Conservation (phyloP, 352 stramenopile species). For the Phytophthora niederhauseri region DNA sequence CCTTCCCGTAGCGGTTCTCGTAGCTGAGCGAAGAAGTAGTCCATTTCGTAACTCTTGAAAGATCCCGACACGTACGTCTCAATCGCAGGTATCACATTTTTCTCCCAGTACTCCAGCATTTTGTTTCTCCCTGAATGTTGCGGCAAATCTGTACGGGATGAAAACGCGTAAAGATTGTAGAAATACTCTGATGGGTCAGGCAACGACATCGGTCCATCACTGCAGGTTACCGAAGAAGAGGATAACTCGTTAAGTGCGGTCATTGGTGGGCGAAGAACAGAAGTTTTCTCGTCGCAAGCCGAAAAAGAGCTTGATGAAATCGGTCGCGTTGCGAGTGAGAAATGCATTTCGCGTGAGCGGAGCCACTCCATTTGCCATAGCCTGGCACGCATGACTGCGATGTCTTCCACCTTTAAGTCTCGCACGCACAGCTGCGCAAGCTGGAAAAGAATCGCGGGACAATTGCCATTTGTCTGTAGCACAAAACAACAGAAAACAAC, state of each 20-base stretch:
- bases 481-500: constrained; percentile 8
- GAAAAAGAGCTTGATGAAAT: constrained; percentile 47
- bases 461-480: constrained; percentile 59
- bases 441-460: constrained; percentile 61
- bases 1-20: constrained; percentile 78
- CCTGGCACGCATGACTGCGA: constrained; percentile 41
- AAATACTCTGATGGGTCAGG: constrained; percentile 51
- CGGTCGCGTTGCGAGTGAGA: constrained; percentile 48
- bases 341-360: constrained; percentile 45
- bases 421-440: constrained; percentile 62
- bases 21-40: constrained; percentile 87
- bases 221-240: not conserved
- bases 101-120: constrained; percentile 85
- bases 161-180: constrained; percentile 79
- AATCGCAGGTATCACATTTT: constrained; percentile 85
- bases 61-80: constrained; percentile 81
- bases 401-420: constrained; percentile 41
- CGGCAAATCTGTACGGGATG: constrained; percentile 60
- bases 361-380: constrained; percentile 58
- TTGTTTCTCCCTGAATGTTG: constrained; percentile 81
- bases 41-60: constrained; percentile 90
- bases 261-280: constrained; percentile 28
- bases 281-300: constrained; percentile 39
- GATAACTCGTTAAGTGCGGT: constrained; percentile 23
- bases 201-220: constrained; percentile 13